These are phyloP conservation scores for Leccinum broughii DNA, from an alignment of 768 basidiomycete genomes.

Conservation along the genomic window DNA sequence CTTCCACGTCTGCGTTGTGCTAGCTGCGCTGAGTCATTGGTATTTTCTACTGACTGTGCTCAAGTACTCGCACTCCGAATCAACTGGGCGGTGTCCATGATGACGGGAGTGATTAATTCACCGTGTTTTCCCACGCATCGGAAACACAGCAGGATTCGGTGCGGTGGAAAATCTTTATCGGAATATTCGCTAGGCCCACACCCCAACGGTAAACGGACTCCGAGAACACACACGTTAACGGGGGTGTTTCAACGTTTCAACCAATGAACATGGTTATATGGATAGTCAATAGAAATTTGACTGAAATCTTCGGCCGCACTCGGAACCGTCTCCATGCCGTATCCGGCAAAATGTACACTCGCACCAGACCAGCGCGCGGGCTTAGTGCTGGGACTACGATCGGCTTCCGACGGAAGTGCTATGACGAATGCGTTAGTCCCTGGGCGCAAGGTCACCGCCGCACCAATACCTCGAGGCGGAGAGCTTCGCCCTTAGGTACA, in stretches of 20 bases:
- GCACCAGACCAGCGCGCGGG: slow-evolving; percentile 17
- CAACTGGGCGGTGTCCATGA: slow-evolving; percentile 16
- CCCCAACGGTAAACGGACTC: slow-evolving; percentile 27
- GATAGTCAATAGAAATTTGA: slow-evolving; percentile 32
- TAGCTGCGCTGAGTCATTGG: slow-evolving; percentile 72
- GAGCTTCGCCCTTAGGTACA: slow-evolving; percentile 33
- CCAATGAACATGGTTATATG: slow-evolving; percentile 31
- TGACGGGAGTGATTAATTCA: slow-evolving; percentile 24
- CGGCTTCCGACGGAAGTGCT: slow-evolving; percentile 25
- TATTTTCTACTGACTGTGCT: slow-evolving; percentile 54
- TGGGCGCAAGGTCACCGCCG: slow-evolving; percentile 31
- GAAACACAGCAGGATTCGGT: slow-evolving; percentile 13
- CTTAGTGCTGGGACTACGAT: slow-evolving; percentile 23
- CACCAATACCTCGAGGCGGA: slow-evolving; percentile 36
- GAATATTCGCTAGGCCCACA: slow-evolving; percentile 20
- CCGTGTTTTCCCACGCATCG: slow-evolving; percentile 27
- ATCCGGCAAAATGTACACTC: slow-evolving; percentile 12
- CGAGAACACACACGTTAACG: slow-evolving; percentile 31
- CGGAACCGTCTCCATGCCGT: slow-evolving; percentile 22
- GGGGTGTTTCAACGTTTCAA: slow-evolving; percentile 19
- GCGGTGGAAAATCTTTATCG: slow-evolving; percentile 24
- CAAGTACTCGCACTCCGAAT: slow-evolving; percentile 52
- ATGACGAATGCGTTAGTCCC: slow-evolving; percentile 32
- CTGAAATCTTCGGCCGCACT: slow-evolving; percentile 19
- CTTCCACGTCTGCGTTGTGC: slow-evolving; percentile 79